Conservation (phyloP, 2,329 filamentous ascomycete species). For the Coniochaeta sp. region DNA sequence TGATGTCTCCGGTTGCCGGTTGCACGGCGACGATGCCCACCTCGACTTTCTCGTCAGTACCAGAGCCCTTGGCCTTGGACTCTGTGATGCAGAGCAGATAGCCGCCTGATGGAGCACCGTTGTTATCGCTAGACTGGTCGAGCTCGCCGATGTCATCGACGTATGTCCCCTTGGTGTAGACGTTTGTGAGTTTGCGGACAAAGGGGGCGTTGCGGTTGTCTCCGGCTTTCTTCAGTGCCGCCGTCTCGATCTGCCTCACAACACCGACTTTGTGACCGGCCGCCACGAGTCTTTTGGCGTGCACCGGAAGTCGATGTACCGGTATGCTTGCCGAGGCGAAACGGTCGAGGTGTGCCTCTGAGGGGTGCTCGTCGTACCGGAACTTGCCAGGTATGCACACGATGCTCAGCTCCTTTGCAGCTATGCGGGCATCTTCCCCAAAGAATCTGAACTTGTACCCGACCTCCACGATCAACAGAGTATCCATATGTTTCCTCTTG, state of each 20-base stretch:
- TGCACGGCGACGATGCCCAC: constrained; percentile 92
- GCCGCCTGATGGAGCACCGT: constrained; percentile 57
- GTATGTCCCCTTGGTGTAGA: constrained; percentile 98
- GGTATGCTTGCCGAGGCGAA: constrained; percentile 97
- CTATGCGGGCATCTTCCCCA: constrained; percentile 84
- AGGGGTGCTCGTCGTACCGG: constrained; percentile 87
- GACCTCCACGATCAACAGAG: constrained; percentile 85
- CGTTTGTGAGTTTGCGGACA: constrained; percentile 83
- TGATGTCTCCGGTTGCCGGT: constrained; percentile 89
- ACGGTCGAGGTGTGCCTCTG: constrained; percentile 82
- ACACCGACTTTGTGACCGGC: constrained; percentile 96
- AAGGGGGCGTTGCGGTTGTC: constrained; percentile 94
- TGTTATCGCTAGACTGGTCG: constrained; percentile 37
- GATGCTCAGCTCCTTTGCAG: constrained; percentile 85
- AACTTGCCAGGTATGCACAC: constrained; percentile 96
- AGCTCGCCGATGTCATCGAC: constrained; percentile 87
- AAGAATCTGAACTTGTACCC: constrained; percentile 98
- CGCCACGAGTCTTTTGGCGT: constrained; percentile 85
- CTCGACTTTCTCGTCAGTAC: constrained; percentile 87
- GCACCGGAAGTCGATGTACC: constrained; percentile 82
- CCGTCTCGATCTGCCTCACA: constrained; percentile 89
- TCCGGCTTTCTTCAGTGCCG: constrained; percentile 88
- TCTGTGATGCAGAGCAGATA: constrained; percentile 93
- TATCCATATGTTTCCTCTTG: constrained; percentile 85
- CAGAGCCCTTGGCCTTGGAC: constrained; percentile 65